Conservation (phyloP, 345 rosid genomes). For the Citrus maxima region DNA sequence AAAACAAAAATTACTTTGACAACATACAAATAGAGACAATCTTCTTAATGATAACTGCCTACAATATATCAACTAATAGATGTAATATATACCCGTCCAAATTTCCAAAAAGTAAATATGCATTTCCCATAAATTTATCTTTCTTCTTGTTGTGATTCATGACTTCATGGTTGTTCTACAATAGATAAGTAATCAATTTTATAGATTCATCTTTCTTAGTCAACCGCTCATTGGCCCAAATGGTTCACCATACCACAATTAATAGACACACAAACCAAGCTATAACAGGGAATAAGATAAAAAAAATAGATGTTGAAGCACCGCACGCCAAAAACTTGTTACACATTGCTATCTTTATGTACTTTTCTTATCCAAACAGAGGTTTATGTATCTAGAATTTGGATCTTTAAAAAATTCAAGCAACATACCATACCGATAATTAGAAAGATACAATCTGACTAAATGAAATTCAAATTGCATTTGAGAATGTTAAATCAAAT, state of each 20-base stretch:
- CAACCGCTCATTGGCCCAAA: neutral
- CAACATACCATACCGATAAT: neutral
- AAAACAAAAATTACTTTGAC: neutral
- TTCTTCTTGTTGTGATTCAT: neutral
- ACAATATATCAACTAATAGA: neutral
- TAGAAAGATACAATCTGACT: neutral
- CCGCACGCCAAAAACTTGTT: neutral
- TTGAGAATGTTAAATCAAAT: too few species aligned
- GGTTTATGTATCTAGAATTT: neutral
- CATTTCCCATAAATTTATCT: neutral
- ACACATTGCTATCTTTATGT: neutral
- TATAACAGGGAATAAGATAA: neutral
- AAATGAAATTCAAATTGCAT: too few species aligned
- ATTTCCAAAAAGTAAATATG: neutral
- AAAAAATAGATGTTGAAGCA: neutral
- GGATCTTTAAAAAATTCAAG: neutral
- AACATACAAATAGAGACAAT: neutral
- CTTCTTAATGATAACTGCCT: neutral
- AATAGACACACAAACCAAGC: neutral
- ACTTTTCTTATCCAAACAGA: neutral
- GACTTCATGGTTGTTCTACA: neutral
- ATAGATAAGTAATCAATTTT: neutral
- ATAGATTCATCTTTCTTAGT: neutral
- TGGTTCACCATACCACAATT: too few species aligned
- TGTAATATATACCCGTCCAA: neutral